phyloP scores from a whole-genome alignment of 2,329 filamentous ascomycete species.

The Hypoxylon rubiginosum region DNA sequence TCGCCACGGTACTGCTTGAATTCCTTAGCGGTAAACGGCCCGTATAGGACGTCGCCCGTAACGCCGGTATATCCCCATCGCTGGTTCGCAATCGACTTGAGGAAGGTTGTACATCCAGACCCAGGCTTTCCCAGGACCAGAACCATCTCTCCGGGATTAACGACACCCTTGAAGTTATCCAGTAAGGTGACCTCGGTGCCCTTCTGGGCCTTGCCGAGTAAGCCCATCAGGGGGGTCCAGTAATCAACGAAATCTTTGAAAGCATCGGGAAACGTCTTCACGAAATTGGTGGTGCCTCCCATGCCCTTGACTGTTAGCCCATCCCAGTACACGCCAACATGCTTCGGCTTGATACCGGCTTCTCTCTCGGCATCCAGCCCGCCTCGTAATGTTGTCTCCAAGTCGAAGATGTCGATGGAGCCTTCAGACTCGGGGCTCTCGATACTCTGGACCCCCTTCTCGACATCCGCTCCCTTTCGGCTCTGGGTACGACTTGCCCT shows the following conservation, averaged over 20 bases:
- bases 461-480: conserved; percentile 63
- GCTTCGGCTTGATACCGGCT: conserved; percentile 84
- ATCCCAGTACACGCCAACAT: conserved; percentile 85
- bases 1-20: conserved; percentile 85
- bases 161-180: conserved; percentile 77
- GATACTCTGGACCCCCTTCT: conserved; percentile 63
- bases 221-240: conserved; percentile 71
- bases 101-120: conserved; percentile 77
- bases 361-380: conserved; percentile 78
- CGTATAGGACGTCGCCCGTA: conserved; percentile 80
- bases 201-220: conserved; percentile 76
- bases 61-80: conserved; percentile 68
- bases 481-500: conserved; percentile 61
- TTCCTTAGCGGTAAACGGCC: conserved; percentile 77
- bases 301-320: conserved; percentile 80
- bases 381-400: conserved; percentile 80
- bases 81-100: conserved; percentile 77
- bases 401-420: conserved; percentile 75
- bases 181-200: conserved; percentile 80
- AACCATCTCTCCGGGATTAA: conserved; percentile 89
- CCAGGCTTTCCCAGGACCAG: conserved; percentile 84
- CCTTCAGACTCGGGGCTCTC: conserved; percentile 59
- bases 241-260: conserved; percentile 83
- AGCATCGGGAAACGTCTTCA: conserved; percentile 81
- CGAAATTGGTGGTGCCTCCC: conserved; percentile 79